Conservation (phyloP, 2,329 filamentous ascomycete genomes). For the Ascochyta pisi region DNA sequence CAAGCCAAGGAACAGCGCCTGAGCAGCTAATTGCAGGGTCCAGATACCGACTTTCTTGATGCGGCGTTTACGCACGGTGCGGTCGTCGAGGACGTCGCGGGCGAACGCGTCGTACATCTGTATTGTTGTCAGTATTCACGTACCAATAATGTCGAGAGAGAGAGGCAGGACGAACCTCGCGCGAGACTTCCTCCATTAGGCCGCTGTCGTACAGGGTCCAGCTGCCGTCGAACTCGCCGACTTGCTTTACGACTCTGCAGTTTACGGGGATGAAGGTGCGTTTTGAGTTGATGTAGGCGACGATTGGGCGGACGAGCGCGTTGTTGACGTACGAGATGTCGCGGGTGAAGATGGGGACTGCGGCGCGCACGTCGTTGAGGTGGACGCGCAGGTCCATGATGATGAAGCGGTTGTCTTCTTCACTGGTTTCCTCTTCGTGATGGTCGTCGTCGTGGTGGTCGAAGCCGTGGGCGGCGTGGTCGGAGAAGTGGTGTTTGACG, state of each 20-base stretch:
- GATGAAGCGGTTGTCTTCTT: slow-evolving; percentile 76
- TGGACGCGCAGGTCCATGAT: slow-evolving; percentile 96
- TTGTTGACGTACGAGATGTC: slow-evolving; percentile 97
- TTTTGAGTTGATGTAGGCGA: slow-evolving; percentile 96
- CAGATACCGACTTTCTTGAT: slow-evolving; percentile 97
- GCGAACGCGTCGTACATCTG: slow-evolving; percentile 92
- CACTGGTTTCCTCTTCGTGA: slow-evolving; percentile 13
- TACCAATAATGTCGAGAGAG: not conserved
- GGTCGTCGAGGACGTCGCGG: slow-evolving; percentile 87
- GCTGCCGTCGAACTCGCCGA: slow-evolving; percentile 88
- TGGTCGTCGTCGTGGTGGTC: slow-evolving; percentile 33
- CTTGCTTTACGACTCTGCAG: slow-evolving; percentile 90
- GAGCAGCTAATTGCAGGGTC: slow-evolving; percentile 90
- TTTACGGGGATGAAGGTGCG: slow-evolving; percentile 94
- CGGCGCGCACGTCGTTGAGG: slow-evolving; percentile 91
- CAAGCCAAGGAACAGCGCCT: slow-evolving; percentile 94
- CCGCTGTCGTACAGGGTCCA: slow-evolving; percentile 96
- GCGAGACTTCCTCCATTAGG: slow-evolving; percentile 89
- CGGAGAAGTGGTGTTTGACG: slow-evolving; percentile 44
- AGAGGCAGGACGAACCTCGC: slow-evolving; percentile 63
- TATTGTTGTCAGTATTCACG: not conserved
- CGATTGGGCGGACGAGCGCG: slow-evolving; percentile 91
- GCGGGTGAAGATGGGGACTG: slow-evolving; percentile 88
- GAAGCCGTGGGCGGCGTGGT: slow-evolving; percentile 42
- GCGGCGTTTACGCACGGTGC: slow-evolving; percentile 81